Conservation (phyloP, 495 filamentous ascomycete genomes). For the Talaromyces trachyspermus region DNA sequence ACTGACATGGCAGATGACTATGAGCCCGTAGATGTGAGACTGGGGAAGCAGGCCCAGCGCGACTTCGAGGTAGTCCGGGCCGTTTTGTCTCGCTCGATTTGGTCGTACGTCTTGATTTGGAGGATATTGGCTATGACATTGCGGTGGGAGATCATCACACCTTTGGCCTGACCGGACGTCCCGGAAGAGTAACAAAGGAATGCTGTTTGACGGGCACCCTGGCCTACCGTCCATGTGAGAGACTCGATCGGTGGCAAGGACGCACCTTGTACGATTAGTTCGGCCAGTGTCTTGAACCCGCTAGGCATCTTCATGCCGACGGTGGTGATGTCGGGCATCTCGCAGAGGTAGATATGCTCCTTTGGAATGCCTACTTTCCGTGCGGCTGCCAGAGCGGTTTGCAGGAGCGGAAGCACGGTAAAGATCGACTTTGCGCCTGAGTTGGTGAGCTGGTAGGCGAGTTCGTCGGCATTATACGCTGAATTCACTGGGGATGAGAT, state of each 20-base stretch:
- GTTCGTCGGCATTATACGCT: constrained; percentile 64
- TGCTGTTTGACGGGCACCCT: constrained; percentile 67
- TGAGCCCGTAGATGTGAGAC: constrained; percentile 79
- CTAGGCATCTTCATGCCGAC: constrained; percentile 37
- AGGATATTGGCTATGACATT: constrained; percentile 84
- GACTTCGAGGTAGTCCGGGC: constrained; percentile 34
- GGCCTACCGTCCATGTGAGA: constrained; percentile 62
- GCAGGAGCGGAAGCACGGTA: constrained; percentile 68
- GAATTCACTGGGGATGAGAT: constrained; percentile 77
- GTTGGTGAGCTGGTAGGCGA: constrained; percentile 70
- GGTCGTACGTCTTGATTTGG: constrained; percentile 53
- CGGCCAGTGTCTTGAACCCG: constrained; percentile 63
- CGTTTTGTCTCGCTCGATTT: constrained; percentile 5
- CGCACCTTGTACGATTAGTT: constrained; percentile 59
- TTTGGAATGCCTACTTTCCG: constrained; percentile 58
- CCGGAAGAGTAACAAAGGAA: constrained; percentile 87
- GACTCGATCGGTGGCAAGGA: constrained; percentile 54
- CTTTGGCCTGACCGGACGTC: constrained; percentile 87
- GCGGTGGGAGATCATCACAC: constrained; percentile 82
- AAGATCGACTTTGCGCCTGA: constrained; percentile 73
- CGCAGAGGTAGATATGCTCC: constrained; percentile 67
- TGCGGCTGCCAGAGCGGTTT: constrained; percentile 62
- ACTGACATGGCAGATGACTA: constrained; percentile 63
- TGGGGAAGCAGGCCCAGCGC: constrained; percentile 70
- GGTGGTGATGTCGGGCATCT: constrained; percentile 47